Evolutionary conservation across 2,329 filamentous ascomycete genomes (phyloP).

Genomic region (Hypomyces perniciosus): DNA sequence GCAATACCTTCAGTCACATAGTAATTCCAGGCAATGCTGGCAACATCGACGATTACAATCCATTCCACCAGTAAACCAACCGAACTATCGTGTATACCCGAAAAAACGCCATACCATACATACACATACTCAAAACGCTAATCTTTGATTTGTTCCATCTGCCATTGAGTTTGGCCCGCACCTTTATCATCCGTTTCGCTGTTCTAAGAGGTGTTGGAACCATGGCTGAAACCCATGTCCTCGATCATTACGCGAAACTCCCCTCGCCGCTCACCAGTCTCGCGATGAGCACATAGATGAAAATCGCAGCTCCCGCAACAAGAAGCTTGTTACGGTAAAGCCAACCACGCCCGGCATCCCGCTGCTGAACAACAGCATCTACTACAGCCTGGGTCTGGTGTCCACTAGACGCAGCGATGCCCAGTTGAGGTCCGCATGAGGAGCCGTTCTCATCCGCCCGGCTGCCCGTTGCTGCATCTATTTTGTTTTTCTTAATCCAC

Average conservation of each 20-base stretch:
- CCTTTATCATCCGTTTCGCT: not conserved
- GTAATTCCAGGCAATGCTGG: no score
- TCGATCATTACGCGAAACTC: slow-evolving; percentile 14
- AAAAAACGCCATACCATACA: no score
- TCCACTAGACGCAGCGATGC: slow-evolving; percentile 56
- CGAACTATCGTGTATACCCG: no score
- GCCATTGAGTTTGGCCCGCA: not conserved
- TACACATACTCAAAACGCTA: not conserved
- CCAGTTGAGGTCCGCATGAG: slow-evolving; percentile 47
- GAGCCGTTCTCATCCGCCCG: slow-evolving; percentile 46
- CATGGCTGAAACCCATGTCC: not conserved
- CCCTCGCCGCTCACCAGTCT: slow-evolving; percentile 57
- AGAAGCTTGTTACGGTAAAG: slow-evolving; percentile 72
- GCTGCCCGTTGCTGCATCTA: slow-evolving; percentile 71
- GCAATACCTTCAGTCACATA: no score
- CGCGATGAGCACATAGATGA: slow-evolving; percentile 78
- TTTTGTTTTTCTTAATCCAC: slow-evolving; percentile 79
- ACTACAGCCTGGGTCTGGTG: slow-evolving; percentile 64
- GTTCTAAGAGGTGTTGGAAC: not conserved
- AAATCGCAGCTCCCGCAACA: slow-evolving; percentile 62
- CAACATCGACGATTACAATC: no score
- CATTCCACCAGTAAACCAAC: no score
- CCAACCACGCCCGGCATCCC: slow-evolving; percentile 79
- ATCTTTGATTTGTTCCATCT: not conserved
- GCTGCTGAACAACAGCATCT: slow-evolving; percentile 68